Evolutionary conservation across 352 stramenopile species (phyloP), one percentile per base, ranked within the genome.

Genomic region (Phytophthora cryptogea): DNA sequence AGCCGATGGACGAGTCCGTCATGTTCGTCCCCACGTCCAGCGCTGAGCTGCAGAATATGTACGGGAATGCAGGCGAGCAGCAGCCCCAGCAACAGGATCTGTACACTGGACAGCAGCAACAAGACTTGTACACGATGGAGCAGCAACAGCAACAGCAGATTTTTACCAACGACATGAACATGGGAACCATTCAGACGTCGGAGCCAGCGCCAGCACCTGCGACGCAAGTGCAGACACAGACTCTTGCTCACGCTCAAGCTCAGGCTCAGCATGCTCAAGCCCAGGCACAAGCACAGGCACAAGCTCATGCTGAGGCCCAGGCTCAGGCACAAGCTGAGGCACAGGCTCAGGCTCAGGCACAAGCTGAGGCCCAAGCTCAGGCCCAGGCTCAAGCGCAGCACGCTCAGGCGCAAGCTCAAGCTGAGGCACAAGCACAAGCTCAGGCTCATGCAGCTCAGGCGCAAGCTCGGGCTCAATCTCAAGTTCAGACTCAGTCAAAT

Each of bases 51-150:
- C 52, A 68, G 26, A 62, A 43, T 17, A 58, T 68, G 0, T 66
- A 72, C 53, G 37, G 37, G 3, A 62, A 66, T 43, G 52, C 50
- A 11, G 59, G 59, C 48, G 61, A 70, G 14, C 54, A 70, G 47
- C 63, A 65, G 8, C 56, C 63, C 13, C 44, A 11, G 10, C 49
- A 48, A 5, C 41, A 65, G 17, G 20, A 60, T 1, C 8, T 20
- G 10, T 58, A 43, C 31, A 30, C 16, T 14, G 37, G 37, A 4
- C 56, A 68, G 14, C 49, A 30, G 23, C 49, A 57, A 11, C 48
- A 65, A 13, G 30, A 61, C 4, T 14, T 20, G 11, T 58, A 43
- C 23, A 49, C 11, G 32, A 27, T 27, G 23, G 41, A 33, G 6
- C 43, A 59, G 5, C 54, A 63, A 7, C 55, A 58, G 11, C 50